These are phyloP conservation scores for Leishmania arabica DNA, from an alignment of 208 protist species.

Conservation along the genomic window DNA sequence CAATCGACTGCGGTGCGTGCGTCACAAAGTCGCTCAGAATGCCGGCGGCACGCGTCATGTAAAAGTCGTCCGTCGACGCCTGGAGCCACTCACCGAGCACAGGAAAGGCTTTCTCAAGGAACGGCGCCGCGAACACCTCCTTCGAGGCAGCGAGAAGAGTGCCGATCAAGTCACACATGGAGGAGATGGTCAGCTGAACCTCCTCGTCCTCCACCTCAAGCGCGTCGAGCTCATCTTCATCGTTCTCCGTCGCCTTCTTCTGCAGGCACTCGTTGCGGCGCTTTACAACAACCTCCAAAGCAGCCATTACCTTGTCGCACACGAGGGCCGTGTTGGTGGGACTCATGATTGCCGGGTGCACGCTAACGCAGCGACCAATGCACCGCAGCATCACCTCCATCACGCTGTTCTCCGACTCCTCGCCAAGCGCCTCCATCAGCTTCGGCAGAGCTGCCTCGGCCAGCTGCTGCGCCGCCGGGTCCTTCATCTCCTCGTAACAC, in stretches of 20 bases:
- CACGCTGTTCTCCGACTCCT: slow-evolving; percentile 65
- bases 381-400: slow-evolving; percentile 67
- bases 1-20: slow-evolving; percentile 53
- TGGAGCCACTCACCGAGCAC: slow-evolving; percentile 62
- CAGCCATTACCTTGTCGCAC: slow-evolving; percentile 68
- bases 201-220: slow-evolving; percentile 78
- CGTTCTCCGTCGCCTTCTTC: slow-evolving; percentile 65
- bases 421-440: slow-evolving; percentile 61
- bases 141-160: slow-evolving; percentile 66
- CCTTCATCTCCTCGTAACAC: slow-evolving; percentile 43
- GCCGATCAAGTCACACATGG: slow-evolving; percentile 63
- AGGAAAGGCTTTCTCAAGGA: slow-evolving; percentile 63
- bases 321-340: slow-evolving; percentile 51
- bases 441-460: slow-evolving; percentile 44
- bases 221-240: slow-evolving; percentile 87
- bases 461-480: slow-evolving; percentile 49
- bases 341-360: slow-evolving; percentile 58
- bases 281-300: slow-evolving; percentile 59
- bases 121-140: slow-evolving; percentile 71
- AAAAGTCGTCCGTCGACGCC: slow-evolving; percentile 65
- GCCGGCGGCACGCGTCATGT: slow-evolving; percentile 54
- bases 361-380: slow-evolving; percentile 65
- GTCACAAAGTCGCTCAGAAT: slow-evolving; percentile 84
- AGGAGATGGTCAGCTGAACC: slow-evolving; percentile 60
- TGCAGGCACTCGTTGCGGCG: slow-evolving; percentile 47